These are phyloP conservation scores for Talaromyces sp. DNA, from an alignment of 2,329 filamentous ascomycete species.

Conservation along the genomic window DNA sequence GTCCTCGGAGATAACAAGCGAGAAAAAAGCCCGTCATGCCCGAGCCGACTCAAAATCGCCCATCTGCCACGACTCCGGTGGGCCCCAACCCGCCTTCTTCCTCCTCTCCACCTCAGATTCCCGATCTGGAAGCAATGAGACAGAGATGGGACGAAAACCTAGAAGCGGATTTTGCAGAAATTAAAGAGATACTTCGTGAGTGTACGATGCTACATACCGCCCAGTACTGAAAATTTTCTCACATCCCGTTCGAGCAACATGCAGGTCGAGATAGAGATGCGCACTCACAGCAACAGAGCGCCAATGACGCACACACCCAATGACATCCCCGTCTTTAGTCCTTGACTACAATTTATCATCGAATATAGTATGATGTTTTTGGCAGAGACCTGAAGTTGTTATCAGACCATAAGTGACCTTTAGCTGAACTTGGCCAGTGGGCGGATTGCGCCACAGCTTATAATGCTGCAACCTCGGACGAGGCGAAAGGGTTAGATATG, in stretches of 20 bases:
- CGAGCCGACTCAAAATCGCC: conserved; percentile 1
- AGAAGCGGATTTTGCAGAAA: conserved; percentile 3
- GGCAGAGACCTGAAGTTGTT: not conserved
- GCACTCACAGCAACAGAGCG: not conserved
- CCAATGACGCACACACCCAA: not conserved
- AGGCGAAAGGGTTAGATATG: not conserved
- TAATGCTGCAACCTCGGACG: not conserved
- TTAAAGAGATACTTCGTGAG: conserved; percentile 11
- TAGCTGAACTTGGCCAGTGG: not conserved
- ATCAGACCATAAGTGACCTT: not conserved
- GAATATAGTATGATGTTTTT: not conserved
- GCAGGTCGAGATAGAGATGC: conserved; percentile 3
- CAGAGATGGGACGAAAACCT: conserved; percentile 10
- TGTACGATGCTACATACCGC: not conserved
- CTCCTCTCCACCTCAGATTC: not conserved
- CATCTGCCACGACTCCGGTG: not conserved
- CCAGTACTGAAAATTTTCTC: not conserved
- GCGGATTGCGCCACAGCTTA: not conserved
- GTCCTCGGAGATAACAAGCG: not conserved
- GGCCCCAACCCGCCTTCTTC: conserved; percentile 1
- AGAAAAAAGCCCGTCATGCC: not conserved
- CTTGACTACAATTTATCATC: not conserved
- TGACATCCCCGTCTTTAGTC: not conserved
- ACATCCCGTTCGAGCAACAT: not conserved
- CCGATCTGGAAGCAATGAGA: conserved; percentile 9